phyloP scores from a whole-genome alignment of 179 eudicot species.

The Silene vulgaris region DNA sequence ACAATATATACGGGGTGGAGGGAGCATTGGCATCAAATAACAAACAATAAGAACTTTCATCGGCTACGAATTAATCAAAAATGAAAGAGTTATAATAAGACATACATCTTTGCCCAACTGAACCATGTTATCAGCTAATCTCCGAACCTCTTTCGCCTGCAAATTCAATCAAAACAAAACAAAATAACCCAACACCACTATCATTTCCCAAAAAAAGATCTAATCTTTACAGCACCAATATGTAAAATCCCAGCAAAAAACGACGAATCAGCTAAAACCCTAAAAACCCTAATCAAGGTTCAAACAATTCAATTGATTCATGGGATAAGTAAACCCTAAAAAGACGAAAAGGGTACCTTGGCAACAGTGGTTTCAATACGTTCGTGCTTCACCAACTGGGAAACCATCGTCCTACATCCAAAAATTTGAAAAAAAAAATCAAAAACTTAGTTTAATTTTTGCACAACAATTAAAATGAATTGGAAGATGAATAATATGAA shows the following conservation, averaged over 20 bases:
- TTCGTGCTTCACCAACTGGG: slow-evolving; percentile 87
- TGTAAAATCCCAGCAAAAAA: not conserved
- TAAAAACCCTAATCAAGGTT: slow-evolving; percentile 25
- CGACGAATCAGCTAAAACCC: not conserved
- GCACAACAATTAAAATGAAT: not conserved
- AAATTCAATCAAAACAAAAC: slow-evolving; percentile 3
- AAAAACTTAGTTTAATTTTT: not conserved
- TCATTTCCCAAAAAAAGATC: not conserved
- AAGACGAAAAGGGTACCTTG: slow-evolving; percentile 41
- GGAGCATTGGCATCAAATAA: not conserved
- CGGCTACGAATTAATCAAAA: no score
- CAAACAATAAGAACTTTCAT: no score
- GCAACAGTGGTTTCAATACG: slow-evolving; percentile 96
- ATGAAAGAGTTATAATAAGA: not conserved
- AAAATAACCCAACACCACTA: not conserved
- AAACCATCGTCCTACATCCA: slow-evolving; percentile 75
- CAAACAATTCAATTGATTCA: not conserved
- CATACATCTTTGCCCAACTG: slow-evolving; percentile 89
- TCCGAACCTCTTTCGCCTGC: slow-evolving; percentile 87
- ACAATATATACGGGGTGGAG: not conserved
- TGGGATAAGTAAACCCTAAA: not conserved
- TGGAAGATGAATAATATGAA: not conserved
- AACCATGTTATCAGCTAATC: slow-evolving; percentile 97
- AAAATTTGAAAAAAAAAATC: slow-evolving; percentile 9
- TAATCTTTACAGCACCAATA: not conserved